These are phyloP conservation scores for Alternaria triticina DNA, from an alignment of 2,329 filamentous ascomycete species.

Conservation along the genomic window DNA sequence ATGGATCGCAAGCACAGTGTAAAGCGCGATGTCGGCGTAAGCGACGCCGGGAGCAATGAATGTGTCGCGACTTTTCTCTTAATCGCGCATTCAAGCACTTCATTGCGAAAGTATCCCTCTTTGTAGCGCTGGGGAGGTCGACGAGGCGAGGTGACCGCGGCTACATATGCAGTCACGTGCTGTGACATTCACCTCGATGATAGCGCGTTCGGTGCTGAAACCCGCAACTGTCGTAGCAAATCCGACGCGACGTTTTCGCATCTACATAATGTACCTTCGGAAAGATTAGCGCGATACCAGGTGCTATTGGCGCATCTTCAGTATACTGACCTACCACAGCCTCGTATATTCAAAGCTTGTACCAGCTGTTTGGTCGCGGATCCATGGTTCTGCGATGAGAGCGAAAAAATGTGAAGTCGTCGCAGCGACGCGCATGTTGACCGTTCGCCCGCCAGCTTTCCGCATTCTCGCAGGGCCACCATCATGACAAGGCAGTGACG, in stretches of 20 bases:
- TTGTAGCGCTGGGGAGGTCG: not conserved
- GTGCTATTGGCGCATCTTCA: not conserved
- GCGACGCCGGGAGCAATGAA: not conserved
- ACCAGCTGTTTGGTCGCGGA: not conserved
- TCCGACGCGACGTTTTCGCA: no score
- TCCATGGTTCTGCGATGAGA: not conserved
- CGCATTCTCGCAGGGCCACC: not conserved
- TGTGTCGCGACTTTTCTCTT: fast-evolving
- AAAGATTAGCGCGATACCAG: no score
- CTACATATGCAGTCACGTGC: not conserved
- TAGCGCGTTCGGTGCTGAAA: not conserved
- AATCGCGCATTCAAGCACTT: not conserved
- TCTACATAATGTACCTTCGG: no score
- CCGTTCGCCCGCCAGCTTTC: not conserved
- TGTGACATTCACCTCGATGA: not conserved
- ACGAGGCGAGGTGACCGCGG: no score
- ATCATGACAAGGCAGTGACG: not conserved
- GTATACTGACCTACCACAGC: not conserved
- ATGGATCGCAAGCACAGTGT: not conserved
- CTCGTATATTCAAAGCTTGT: not conserved
- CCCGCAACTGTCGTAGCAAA: not conserved
- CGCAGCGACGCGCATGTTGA: fast-evolving
- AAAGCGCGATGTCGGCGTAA: not conserved
- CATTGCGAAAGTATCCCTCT: not conserved
- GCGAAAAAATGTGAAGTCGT: not conserved